phyloP scores from a whole-genome alignment of 352 stramenopile species.

The Phytophthora palmivora region DNA sequence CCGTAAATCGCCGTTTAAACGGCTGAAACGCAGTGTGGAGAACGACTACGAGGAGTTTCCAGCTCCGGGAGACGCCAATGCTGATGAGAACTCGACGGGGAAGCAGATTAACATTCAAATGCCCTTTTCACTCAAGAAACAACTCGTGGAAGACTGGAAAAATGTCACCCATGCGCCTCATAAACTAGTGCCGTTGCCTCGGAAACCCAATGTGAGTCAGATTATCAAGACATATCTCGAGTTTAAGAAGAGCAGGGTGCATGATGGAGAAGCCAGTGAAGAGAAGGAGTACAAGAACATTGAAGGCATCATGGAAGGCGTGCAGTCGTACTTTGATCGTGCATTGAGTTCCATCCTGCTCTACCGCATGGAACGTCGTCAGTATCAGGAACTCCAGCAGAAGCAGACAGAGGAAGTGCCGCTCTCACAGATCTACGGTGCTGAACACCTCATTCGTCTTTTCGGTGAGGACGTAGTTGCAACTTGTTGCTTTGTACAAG shows the following conservation, averaged over 20 bases:
- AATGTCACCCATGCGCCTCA: constrained; percentile 79
- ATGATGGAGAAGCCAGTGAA: constrained; percentile 57
- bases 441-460: constrained; percentile 89
- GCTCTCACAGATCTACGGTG: constrained; percentile 91
- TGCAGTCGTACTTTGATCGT: constrained; percentile 91
- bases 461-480: constrained; percentile 67
- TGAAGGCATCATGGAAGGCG: constrained; percentile 82
- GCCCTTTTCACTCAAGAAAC: constrained; percentile 93
- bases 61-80: constrained; percentile 11
- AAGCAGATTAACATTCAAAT: constrained; percentile 83
- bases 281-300: constrained; percentile 88
- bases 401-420: constrained; percentile 56
- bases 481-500: not conserved
- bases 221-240: constrained; percentile 86
- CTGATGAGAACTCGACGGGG: not conserved
- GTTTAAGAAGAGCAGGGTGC: constrained; percentile 76
- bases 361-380: constrained; percentile 90
- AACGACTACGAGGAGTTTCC: constrained; percentile 75
- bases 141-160: constrained; percentile 93
- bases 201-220: constrained; percentile 72
- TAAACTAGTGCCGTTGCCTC: constrained; percentile 83
- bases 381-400: constrained; percentile 87
- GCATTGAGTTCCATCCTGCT: constrained; percentile 91
- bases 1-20: constrained; percentile 81
- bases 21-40: constrained; percentile 68